Conservation (phyloP, 176 grass and related monocot species). For the Avena eriantha region DNA sequence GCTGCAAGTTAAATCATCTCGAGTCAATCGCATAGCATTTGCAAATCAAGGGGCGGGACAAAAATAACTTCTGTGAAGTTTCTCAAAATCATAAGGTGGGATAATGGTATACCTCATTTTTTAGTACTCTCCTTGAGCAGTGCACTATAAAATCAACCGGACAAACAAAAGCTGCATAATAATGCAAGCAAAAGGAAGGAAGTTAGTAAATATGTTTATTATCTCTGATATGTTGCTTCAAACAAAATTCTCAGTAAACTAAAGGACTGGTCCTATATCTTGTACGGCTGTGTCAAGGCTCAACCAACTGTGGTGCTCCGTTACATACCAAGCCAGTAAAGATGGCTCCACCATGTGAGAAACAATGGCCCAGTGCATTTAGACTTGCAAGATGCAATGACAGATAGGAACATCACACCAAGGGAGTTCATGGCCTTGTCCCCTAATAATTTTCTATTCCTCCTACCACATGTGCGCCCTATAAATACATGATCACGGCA, state of each 20-base stretch:
- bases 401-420: constrained; percentile 23
- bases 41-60: background rate
- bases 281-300: background rate
- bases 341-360: constrained; percentile 49
- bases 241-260: background rate
- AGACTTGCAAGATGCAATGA: constrained; percentile 26
- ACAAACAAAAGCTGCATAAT: background rate
- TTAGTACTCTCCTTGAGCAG: background rate
- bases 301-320: background rate
- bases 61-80: constrained; percentile 18
- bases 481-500: constrained; percentile 42
- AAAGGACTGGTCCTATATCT: constrained; percentile 1
- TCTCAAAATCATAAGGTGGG: background rate
- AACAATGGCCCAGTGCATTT: constrained; percentile 32
- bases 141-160: background rate
- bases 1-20: constrained; percentile 22
- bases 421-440: constrained; percentile 46
- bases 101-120: background rate
- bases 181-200: background rate
- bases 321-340: constrained; percentile 27
- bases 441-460: constrained; percentile 38
- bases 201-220: constrained; percentile 1
- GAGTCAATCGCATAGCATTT: constrained; percentile 9
- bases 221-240: background rate
- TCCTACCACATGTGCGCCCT: constrained; percentile 12